Conservation (phyloP, 352 stramenopile species). For the Globisporangium rhizosaccharum region DNA sequence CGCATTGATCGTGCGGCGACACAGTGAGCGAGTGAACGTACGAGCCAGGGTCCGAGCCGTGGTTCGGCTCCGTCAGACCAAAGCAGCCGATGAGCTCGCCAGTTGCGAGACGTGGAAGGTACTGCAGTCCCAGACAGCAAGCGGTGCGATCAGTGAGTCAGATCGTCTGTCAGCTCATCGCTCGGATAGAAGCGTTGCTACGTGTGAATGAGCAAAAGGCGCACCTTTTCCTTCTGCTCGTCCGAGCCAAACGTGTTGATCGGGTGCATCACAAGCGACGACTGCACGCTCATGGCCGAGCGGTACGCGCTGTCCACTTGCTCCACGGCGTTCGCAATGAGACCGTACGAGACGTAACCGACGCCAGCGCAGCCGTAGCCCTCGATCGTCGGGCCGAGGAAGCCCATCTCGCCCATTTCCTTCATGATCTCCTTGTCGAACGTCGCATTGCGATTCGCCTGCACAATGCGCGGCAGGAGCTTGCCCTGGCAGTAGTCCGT, state of each 20-base stretch:
- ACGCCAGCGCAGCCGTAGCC: constrained; percentile 94
- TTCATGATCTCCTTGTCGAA: constrained; percentile 94
- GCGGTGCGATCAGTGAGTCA: background rate
- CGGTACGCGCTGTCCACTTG: constrained; percentile 95
- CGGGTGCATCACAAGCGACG: constrained; percentile 96
- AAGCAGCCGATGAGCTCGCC: constrained; percentile 98
- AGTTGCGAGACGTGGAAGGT: constrained; percentile 91
- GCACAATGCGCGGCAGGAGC: constrained; percentile 90
- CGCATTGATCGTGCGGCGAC: background rate
- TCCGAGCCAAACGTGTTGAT: constrained; percentile 97
- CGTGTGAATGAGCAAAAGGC: background rate
- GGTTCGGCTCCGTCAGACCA: constrained; percentile 97
- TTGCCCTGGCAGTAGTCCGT: constrained; percentile 93
- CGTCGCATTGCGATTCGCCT: constrained; percentile 92
- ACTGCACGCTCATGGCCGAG: constrained; percentile 97
- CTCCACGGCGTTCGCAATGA: constrained; percentile 97
- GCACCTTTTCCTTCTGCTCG: constrained; percentile 92
- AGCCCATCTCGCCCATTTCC: constrained; percentile 92
- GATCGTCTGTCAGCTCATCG: background rate
- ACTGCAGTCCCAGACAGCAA: constrained; percentile 38
- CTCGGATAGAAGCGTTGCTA: background rate
- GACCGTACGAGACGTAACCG: constrained; percentile 95
- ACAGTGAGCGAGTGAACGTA: constrained; percentile 19
- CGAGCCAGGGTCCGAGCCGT: constrained; percentile 94
- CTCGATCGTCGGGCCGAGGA: constrained; percentile 93